phyloP scores from a whole-genome alignment of 768 basidiomycete genomes.

The Crucibulum laeve region DNA sequence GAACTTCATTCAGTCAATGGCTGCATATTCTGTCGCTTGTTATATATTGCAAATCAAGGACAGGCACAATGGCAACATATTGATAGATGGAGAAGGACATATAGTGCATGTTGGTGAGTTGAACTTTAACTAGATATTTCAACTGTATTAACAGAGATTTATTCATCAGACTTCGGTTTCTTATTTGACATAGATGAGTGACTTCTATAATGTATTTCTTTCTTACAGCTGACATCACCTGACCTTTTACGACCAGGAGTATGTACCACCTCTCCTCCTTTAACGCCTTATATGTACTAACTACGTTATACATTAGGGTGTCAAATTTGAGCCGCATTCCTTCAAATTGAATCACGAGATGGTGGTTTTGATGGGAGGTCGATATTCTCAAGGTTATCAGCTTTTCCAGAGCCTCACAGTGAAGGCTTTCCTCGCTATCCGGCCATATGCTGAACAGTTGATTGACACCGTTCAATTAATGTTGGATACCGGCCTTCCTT shows the following conservation, averaged over 20 bases:
- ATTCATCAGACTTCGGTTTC: slow-evolving; percentile 82
- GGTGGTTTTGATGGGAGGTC: slow-evolving; percentile 96
- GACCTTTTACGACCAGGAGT: slow-evolving; percentile 64
- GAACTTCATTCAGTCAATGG: slow-evolving; percentile 99
- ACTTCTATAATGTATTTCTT: slow-evolving; percentile 4
- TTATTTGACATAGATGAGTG: slow-evolving; percentile 95
- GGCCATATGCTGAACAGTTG: slow-evolving; percentile 91
- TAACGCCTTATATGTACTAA: slow-evolving; percentile 2
- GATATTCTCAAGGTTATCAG: slow-evolving; percentile 90
- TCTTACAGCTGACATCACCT: slow-evolving; percentile 21
- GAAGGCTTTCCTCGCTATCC: slow-evolving; percentile 94
- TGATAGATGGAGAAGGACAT: slow-evolving; percentile 98
- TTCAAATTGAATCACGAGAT: slow-evolving; percentile 99
- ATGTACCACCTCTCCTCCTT: slow-evolving; percentile 12
- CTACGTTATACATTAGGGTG: slow-evolving; percentile 54
- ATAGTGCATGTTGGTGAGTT: slow-evolving; percentile 89
- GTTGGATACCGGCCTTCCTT: slow-evolving; percentile 92
- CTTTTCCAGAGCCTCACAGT: slow-evolving; percentile 92
- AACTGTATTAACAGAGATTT: slow-evolving; percentile 3
- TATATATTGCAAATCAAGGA: slow-evolving; percentile 99
- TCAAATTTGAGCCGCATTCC: slow-evolving; percentile 97
- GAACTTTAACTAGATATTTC: background rate
- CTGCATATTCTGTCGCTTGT: slow-evolving; percentile 96
- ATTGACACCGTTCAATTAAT: slow-evolving; percentile 87
- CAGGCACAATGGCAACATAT: slow-evolving; percentile 98